Percentiles rank a stretch among this genome's conserved stretches.
phyloP scores from a whole-genome alignment of 2,329 filamentous ascomycete species.

The Penicillium sp. region DNA sequence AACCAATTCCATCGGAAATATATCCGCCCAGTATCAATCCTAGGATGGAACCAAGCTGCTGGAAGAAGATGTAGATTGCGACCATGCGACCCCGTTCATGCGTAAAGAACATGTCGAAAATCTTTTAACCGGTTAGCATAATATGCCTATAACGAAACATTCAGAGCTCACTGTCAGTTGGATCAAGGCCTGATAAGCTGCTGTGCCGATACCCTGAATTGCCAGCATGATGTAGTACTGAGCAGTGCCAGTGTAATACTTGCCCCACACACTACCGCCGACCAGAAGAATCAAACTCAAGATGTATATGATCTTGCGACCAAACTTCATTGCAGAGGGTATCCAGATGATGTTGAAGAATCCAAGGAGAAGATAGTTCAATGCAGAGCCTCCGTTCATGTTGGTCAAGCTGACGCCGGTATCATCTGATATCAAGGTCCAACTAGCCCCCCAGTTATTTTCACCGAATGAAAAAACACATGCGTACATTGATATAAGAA shows the following conservation, averaged over 20 bases:
- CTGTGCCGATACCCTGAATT: slow-evolving; percentile 41
- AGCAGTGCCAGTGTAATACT: slow-evolving; percentile 26
- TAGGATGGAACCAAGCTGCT: slow-evolving; percentile 45
- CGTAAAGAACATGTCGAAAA: slow-evolving; percentile 46
- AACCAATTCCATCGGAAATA: slow-evolving; percentile 40
- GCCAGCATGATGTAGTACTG: slow-evolving; percentile 38
- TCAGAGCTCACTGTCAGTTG: slow-evolving; percentile 37
- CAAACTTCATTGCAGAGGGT: slow-evolving; percentile 38
- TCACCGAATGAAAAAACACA: slow-evolving; percentile 48
- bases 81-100: slow-evolving; percentile 44
- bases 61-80: slow-evolving; percentile 45
- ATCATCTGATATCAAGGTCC: slow-evolving; percentile 46
- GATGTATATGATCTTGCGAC: slow-evolving; percentile 42
- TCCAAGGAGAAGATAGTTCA: slow-evolving; percentile 47
- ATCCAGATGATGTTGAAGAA: slow-evolving; percentile 49
- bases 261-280: slow-evolving; percentile 38
- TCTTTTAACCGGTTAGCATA: slow-evolving; percentile 13
- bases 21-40: slow-evolving; percentile 43
- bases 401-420: slow-evolving; percentile 44
- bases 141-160: too few species aligned
- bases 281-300: slow-evolving; percentile 38
- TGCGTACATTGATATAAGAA: slow-evolving; percentile 45
- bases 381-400: slow-evolving; percentile 47
- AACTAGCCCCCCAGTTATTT: slow-evolving; percentile 48
- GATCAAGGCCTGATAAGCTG: slow-evolving; percentile 45